Evolutionary conservation across 768 basidiomycete genomes (phyloP).

Genomic region (Suillus cothurnatus): DNA sequence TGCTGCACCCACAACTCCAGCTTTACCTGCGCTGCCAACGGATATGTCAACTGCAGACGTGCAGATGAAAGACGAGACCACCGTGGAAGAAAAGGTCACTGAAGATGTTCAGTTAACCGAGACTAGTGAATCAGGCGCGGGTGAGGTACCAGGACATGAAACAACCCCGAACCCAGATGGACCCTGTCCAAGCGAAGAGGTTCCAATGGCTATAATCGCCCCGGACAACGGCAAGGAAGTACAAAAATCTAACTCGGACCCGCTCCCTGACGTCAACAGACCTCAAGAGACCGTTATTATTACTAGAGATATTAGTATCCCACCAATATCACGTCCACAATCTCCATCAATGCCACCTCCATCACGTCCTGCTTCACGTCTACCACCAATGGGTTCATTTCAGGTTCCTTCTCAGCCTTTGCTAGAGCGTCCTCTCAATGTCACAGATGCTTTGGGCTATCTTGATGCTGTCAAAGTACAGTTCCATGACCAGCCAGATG

Average conservation of each 20-base stretch:
- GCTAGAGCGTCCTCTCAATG: conserved; percentile 53
- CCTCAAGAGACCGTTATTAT: neutral
- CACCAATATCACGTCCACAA: conserved; percentile 9
- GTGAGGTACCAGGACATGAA: neutral
- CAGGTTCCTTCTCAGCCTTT: conserved; percentile 23
- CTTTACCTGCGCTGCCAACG: neutral
- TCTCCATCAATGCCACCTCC: conserved; percentile 16
- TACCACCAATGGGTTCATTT: conserved; percentile 25
- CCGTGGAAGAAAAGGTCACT: neutral
- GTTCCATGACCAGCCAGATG: conserved; percentile 59
- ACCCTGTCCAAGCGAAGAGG: conserved; percentile 3
- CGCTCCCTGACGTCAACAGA: conserved; percentile 7
- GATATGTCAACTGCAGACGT: conserved; percentile 1
- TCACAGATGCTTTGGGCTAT: conserved; percentile 63
- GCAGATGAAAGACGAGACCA: conserved; percentile 2
- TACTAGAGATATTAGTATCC: conserved; percentile 30
- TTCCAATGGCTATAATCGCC: neutral
- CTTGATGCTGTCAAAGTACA: conserved; percentile 66
- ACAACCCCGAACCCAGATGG: conserved; percentile 6
- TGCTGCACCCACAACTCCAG: neutral
- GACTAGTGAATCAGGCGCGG: neutral
- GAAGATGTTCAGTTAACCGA: neutral
- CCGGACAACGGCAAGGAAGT: conserved; percentile 6
- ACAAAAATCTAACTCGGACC: conserved; percentile 6
- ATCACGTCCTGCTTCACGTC: conserved; percentile 16